phyloP scores from a whole-genome alignment of 1,284 basidiomycete genomes.

The Cystobasidium pallidum region DNA sequence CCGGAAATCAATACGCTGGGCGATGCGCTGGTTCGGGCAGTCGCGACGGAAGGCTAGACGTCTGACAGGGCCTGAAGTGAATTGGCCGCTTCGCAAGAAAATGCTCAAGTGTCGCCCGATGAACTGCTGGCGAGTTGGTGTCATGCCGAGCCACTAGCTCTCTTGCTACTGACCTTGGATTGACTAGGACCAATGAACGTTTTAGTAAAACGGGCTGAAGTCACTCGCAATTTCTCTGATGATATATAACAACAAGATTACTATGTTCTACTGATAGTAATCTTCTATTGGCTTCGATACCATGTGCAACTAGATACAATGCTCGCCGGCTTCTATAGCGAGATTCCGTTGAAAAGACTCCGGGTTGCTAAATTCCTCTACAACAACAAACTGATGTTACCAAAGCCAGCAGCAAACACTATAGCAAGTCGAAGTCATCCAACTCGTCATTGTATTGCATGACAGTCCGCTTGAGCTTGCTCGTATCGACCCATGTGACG shows the following conservation, averaged over 20 bases:
- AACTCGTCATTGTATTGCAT: constrained; percentile 92
- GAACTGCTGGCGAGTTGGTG: background rate
- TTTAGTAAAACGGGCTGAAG: too few species aligned
- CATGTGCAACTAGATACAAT: too few species aligned
- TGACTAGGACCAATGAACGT: too few species aligned
- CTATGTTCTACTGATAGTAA: too few species aligned
- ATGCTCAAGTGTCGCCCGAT: background rate
- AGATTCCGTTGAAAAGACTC: too few species aligned
- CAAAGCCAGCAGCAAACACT: constrained; percentile 49
- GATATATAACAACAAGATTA: too few species aligned
- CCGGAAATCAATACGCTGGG: background rate
- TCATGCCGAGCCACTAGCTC: background rate
- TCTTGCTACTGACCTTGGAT: background rate
- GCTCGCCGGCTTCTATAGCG: too few species aligned
- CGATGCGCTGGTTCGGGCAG: background rate
- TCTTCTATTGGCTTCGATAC: too few species aligned
- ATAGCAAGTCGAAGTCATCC: constrained; percentile 86
- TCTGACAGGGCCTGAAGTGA: background rate
- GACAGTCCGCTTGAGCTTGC: constrained; percentile 92
- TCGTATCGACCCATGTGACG: constrained; percentile 98
- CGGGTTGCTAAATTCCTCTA: too few species aligned
- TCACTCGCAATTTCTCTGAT: too few species aligned
- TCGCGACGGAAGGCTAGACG: background rate
- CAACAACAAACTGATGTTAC: constrained; percentile 9
- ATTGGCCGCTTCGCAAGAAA: background rate